These are phyloP conservation scores for Verticillium klebahnii DNA, from an alignment of 2,329 filamentous ascomycete genomes.

Conservation along the genomic window DNA sequence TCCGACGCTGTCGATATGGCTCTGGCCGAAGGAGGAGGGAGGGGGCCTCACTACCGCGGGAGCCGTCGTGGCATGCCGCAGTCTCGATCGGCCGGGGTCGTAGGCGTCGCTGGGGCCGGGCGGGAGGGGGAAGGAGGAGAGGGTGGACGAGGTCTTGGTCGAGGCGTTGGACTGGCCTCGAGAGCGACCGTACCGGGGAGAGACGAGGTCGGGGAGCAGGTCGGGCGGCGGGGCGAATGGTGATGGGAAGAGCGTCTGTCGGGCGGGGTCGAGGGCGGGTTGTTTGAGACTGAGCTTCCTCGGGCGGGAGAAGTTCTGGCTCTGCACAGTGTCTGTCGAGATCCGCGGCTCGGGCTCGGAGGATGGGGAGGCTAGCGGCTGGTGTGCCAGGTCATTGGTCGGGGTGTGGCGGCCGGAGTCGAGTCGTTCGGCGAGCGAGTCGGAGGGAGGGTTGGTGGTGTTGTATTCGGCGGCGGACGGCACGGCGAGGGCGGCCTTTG, in stretches of 20 bases:
- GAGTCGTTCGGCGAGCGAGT: constrained; percentile 19
- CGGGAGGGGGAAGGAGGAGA: constrained; percentile 35
- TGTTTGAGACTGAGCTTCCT: constrained; percentile 49
- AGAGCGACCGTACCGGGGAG: constrained; percentile 25
- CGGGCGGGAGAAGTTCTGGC: constrained; percentile 58
- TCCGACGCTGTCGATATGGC: constrained; percentile 29
- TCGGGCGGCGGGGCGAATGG: constrained; percentile 13
- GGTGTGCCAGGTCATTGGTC: constrained; percentile 7
- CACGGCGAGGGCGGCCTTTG: constrained; percentile 18
- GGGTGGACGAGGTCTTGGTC: constrained; percentile 27
- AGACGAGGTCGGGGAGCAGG: constrained; percentile 16
- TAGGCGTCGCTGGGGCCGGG: constrained; percentile 33
- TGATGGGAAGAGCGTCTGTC: constrained; percentile 17
- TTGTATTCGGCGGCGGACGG: constrained; percentile 8
- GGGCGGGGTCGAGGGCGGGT: constrained; percentile 27
- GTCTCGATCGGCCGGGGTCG: constrained; percentile 25
- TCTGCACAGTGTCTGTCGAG: constrained; percentile 13
- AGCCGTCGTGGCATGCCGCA: constrained; percentile 19
- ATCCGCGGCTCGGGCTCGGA: constrained; percentile 17
- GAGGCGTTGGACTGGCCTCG: constrained; percentile 33
- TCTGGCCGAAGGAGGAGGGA: constrained; percentile 20
- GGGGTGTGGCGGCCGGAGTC: constrained; percentile 9
- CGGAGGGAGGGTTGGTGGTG: constrained; percentile 25
- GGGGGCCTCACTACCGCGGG: constrained; percentile 20
- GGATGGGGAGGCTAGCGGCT: constrained; percentile 13